Evolutionary conservation across 140 eudicot species (phyloP).

Genomic region (Bidens hawaiensis): DNA sequence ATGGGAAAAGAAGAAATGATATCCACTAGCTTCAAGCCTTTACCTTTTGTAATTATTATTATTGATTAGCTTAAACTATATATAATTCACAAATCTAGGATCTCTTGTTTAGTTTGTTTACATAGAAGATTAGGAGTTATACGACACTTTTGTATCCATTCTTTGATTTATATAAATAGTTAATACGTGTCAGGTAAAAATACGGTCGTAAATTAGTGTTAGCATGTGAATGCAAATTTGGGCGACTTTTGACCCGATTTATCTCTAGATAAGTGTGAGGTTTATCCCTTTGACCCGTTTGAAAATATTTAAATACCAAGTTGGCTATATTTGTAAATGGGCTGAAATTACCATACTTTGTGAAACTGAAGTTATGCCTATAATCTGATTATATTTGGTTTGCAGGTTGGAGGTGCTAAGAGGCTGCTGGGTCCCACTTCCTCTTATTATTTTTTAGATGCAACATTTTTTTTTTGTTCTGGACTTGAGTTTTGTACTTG

Average conservation of each 20-base stretch:
- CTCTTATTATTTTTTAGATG: no score
- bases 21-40: not conserved
- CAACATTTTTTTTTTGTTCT: no score
- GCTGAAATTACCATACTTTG: not conserved
- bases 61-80: not conserved
- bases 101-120: not conserved
- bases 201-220: not conserved
- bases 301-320: not conserved
- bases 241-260: not conserved
- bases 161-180: not conserved
- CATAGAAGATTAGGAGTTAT: not conserved
- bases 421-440: not conserved
- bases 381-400: not conserved
- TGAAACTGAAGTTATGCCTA: not conserved
- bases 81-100: not conserved
- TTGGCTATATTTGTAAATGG: not conserved
- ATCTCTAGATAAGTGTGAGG: not conserved
- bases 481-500: not conserved
- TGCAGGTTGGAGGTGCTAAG: conserved; percentile 5
- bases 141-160: not conserved
- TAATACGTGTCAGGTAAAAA: not conserved
- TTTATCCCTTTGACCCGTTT: not conserved
- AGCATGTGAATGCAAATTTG: not conserved
- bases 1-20: not conserved
- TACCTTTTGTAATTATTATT: not conserved